A percentile compares a stretch with the other conserved stretches of the same genome.
phyloP scores from a whole-genome alignment of 2,329 filamentous ascomycete genomes.

The Aureobasidium sp. region DNA sequence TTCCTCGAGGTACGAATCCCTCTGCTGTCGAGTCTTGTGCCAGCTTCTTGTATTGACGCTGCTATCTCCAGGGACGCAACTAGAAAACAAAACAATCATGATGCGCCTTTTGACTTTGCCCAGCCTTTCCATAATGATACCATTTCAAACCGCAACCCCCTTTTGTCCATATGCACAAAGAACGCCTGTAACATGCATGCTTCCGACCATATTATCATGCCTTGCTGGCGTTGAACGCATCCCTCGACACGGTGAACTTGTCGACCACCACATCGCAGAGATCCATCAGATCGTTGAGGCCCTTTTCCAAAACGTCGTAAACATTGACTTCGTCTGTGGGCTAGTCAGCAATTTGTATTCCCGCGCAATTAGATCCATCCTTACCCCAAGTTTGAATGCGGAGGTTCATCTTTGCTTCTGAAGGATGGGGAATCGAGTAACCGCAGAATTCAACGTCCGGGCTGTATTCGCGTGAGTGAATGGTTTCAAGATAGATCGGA shows the following conservation, averaged over 20 bases:
- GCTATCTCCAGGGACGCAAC: constrained; percentile 29
- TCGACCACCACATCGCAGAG: constrained; percentile 90
- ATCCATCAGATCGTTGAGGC: constrained; percentile 77
- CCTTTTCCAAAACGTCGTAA: constrained; percentile 81
- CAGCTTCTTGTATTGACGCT: constrained; percentile 3
- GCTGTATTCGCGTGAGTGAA: constrained; percentile 39
- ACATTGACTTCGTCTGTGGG: constrained; percentile 65
- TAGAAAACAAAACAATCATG: constrained; percentile 18
- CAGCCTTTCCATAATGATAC: constrained; percentile 15
- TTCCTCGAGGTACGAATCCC: constrained; percentile 73
- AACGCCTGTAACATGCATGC: constrained; percentile 5
- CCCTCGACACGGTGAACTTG: constrained; percentile 65
- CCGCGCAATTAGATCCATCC: constrained; percentile 23
- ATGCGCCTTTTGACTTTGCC: constrained; percentile 7
- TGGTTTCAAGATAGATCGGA: not conserved
- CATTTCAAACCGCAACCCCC: constrained; percentile 13
- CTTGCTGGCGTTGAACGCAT: constrained; percentile 45
- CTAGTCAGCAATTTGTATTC: constrained; percentile 3
- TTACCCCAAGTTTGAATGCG: constrained; percentile 94
- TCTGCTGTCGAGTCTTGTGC: not conserved
- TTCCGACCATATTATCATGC: constrained; percentile 18
- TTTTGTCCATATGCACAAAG: constrained; percentile 10
- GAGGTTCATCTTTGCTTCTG: constrained; percentile 92
- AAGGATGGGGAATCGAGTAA: constrained; percentile 94
- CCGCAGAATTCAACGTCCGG: constrained; percentile 96